Evolutionary conservation across 257 asterid species (phyloP), one percentile per base, ranked within the genome.

Genomic region (Solanum etuberosum): DNA sequence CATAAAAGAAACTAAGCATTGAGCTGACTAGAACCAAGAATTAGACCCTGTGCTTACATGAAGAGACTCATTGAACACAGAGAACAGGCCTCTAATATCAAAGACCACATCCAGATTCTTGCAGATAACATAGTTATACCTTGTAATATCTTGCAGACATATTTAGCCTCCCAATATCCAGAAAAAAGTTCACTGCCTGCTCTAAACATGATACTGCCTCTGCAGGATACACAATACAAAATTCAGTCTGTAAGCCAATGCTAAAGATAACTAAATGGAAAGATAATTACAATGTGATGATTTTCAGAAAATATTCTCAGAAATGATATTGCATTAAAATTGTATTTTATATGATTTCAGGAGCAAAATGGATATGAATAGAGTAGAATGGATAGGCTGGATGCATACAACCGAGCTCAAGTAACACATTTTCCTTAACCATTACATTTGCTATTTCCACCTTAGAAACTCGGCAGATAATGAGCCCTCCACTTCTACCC

Each of bases 71-170:
- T 43, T 78, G 67, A 31, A 31, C 67, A 81, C 68, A 31, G 43
- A 81, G 16, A 80, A 81, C 43, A 37, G 54, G 31, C 21, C 51
- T 74, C 54, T 74, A 74, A 37, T 10, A 81, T 81, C 43, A 81
- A 81, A 81, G 43, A 46, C 20, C 29, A 81, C 31, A 48, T 31
- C 48, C 35, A 29, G 9, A 31, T 72, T 86, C 87, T 63, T 16
- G 87, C 77, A 86, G 54, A 72, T 35, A 54, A 84, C 76, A 73
- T n/a, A 70, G 57, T 18, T 59, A 48, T 92, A 97, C 99, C 99
- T 97, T 96, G 93, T 92, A 96, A 89, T 96, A 96, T 94, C 98
- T 95, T 77, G 99, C 99, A 32, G 96, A 88, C 99, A 97, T 96
- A 89, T 90, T 93, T 85, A 96, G 98, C 94, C 98, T 92, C 87